Percentiles rank a stretch among this genome's conserved stretches.
phyloP scores from a whole-genome alignment of 441 rosid genomes.

The Heliophila coronopifolia region DNA sequence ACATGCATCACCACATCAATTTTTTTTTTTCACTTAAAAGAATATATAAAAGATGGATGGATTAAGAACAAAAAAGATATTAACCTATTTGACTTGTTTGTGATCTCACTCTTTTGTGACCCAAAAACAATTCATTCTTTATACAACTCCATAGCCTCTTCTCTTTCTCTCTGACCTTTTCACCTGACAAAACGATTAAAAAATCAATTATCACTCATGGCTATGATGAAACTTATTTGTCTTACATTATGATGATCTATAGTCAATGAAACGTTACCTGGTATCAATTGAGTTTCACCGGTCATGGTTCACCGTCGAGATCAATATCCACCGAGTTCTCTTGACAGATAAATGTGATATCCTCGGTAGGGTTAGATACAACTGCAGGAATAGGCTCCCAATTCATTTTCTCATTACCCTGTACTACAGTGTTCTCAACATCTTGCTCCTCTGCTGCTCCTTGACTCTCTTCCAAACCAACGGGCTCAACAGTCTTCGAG shows the following conservation, averaged over 20 bases:
- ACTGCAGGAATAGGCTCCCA: constrained; percentile 47
- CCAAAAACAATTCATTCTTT: too few species aligned
- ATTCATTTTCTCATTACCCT: constrained; percentile 41
- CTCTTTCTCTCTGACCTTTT: too few species aligned
- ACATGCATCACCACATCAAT: too few species aligned
- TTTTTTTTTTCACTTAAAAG: too few species aligned
- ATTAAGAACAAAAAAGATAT: too few species aligned
- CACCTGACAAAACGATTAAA: too few species aligned
- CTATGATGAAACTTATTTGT: neutral
- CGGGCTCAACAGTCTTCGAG: constrained; percentile 49
- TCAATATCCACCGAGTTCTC: constrained; percentile 86
- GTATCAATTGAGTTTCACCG: constrained; percentile 35
- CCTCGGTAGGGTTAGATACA: constrained; percentile 41
- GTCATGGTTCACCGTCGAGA: constrained; percentile 66
- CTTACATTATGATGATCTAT: neutral
- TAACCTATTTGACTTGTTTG: too few species aligned
- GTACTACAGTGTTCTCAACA: constrained; percentile 32
- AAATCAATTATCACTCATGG: too few species aligned
- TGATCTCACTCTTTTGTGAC: too few species aligned
- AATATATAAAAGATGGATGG: too few species aligned
- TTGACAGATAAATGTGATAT: constrained; percentile 60
- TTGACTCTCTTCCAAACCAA: constrained; percentile 40
- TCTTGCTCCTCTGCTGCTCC: constrained; percentile 38
- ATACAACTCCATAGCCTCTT: too few species aligned
- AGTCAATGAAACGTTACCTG: constrained; percentile 15